Conservation (phyloP, 1,139 yeast species). For the Kodamaea sp. region DNA sequence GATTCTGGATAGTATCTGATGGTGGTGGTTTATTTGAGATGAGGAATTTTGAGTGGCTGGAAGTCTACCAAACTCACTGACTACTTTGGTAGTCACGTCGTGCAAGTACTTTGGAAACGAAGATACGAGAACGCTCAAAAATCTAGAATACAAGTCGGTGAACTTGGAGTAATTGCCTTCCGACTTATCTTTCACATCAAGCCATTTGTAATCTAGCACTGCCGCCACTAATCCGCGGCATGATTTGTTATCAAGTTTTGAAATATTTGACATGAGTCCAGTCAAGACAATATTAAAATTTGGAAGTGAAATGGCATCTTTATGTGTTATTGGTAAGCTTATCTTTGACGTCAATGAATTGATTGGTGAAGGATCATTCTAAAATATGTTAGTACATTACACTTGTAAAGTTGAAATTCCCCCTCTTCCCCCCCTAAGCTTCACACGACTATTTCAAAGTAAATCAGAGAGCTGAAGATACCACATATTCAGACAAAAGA, state of each 20-base stretch:
- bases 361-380: constrained; percentile 40
- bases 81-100: constrained; percentile 70
- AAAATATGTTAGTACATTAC: constrained; percentile 22
- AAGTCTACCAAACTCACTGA: constrained; percentile 52
- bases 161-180: constrained; percentile 30
- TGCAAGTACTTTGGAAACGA: constrained; percentile 88
- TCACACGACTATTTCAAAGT: constrained; percentile 6
- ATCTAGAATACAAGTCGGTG: constrained; percentile 60
- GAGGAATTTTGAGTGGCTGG: constrained; percentile 9
- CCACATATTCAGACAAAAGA: neutral
- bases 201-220: constrained; percentile 56
- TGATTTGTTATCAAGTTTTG: constrained; percentile 39
- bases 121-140: constrained; percentile 76
- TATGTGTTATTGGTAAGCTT: constrained; percentile 30
- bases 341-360: constrained; percentile 42
- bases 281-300: constrained; percentile 40
- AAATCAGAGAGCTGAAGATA: neutral
- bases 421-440: constrained; percentile 6
- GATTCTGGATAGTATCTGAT: constrained; percentile 62
- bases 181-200: constrained; percentile 28
- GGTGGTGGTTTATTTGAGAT: constrained; percentile 52
- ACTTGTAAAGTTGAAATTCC: neutral
- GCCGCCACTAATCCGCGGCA: constrained; percentile 36
- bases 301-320: constrained; percentile 36
- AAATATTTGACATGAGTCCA: constrained; percentile 36